Percentiles rank a stretch among this genome's conserved stretches.
These are phyloP conservation scores for Pulicaria dysenterica DNA, from an alignment of 129 eudicot genomes.

Conservation along the genomic window DNA sequence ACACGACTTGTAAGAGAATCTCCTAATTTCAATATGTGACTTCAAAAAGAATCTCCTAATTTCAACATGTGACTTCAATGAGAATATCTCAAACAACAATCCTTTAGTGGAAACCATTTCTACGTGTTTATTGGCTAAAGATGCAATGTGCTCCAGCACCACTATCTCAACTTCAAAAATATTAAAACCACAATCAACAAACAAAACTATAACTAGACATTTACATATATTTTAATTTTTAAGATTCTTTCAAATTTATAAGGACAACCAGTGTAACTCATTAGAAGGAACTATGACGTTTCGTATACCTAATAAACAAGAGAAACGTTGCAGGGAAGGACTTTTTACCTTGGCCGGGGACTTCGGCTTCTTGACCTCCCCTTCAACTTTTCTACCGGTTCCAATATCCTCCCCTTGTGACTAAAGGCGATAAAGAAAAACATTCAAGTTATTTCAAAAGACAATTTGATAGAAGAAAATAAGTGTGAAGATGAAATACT, in stretches of 20 bases:
- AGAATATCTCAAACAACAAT: too few species aligned
- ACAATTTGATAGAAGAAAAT: not conserved
- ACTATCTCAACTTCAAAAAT: not conserved
- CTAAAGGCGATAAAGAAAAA: conserved; percentile 37
- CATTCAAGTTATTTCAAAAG: not conserved
- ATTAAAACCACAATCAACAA: not conserved
- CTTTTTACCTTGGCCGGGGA: conserved; percentile 84
- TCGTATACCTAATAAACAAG: not conserved
- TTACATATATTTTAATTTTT: not conserved
- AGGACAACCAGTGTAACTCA: not conserved
- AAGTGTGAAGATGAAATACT: not conserved
- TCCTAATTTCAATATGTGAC: not conserved
- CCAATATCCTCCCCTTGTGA: conserved; percentile 74
- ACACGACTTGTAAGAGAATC: not conserved
- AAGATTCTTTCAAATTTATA: not conserved
- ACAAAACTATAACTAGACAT: not conserved
- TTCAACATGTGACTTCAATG: too few species aligned
- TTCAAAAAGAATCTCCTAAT: too few species aligned
- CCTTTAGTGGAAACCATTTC: not conserved
- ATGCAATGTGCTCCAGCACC: too few species aligned
- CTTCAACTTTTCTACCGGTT: conserved; percentile 54
- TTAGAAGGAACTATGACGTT: not conserved
- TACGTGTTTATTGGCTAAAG: not conserved
- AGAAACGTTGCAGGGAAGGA: not conserved
- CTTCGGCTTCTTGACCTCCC: conserved; percentile 93